Evolutionary conservation across 441 rosid genomes (phyloP).

Genomic region (Corymbia calophylla): DNA sequence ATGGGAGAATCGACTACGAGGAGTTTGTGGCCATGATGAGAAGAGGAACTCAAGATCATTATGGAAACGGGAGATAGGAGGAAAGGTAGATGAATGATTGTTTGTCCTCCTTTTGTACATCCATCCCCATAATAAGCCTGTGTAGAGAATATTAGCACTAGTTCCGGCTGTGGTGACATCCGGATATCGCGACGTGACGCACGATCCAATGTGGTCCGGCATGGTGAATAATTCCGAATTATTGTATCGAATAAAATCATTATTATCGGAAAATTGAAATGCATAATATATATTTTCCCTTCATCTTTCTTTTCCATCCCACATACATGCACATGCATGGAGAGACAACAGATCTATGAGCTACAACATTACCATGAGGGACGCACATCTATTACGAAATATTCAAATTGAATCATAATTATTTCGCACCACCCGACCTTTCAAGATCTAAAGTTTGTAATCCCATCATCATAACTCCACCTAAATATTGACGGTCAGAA

Average conservation of each 20-base stretch:
- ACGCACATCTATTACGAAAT: not conserved
- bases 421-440: not conserved
- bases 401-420: not conserved
- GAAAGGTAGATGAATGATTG: not conserved
- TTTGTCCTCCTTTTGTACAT: not conserved
- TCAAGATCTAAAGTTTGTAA: not conserved
- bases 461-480: not conserved
- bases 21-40: slow-evolving; percentile 70
- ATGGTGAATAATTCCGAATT: not conserved
- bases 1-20: slow-evolving; percentile 49
- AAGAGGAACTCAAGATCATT: slow-evolving; percentile 30
- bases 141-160: not conserved
- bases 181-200: not conserved
- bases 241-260: not conserved
- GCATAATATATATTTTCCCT: not conserved
- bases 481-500: not conserved
- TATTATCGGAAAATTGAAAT: not conserved
- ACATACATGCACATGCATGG: not conserved
- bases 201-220: not conserved
- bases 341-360: not conserved
- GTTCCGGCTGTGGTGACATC: not conserved
- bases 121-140: not conserved
- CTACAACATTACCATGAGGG: not conserved
- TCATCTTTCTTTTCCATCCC: not conserved
- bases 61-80: slow-evolving; percentile 2